These are phyloP conservation scores for Pseudogymnoascus sp. DNA, from an alignment of 2,329 filamentous ascomycete species.

Conservation along the genomic window DNA sequence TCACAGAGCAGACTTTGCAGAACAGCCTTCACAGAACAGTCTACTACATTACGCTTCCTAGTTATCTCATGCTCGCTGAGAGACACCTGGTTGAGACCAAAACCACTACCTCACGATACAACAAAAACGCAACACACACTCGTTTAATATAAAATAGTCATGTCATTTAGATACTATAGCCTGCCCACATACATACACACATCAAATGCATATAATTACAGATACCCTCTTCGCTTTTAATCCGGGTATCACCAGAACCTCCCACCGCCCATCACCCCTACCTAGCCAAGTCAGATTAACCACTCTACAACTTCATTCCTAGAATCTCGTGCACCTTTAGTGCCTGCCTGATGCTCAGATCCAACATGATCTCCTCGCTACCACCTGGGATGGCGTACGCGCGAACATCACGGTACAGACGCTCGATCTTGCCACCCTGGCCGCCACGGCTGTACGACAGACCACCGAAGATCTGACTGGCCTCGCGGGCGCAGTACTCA, in stretches of 20 bases:
- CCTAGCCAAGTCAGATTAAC: background rate
- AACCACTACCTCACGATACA: background rate
- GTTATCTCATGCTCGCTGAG: background rate
- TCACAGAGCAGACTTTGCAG: background rate
- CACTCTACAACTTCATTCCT: slow-evolving; percentile 79
- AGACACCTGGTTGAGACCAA: background rate
- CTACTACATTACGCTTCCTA: background rate
- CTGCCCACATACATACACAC: background rate
- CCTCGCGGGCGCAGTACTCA: slow-evolving; percentile 95
- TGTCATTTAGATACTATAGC: slow-evolving; percentile 3
- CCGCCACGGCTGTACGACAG: slow-evolving; percentile 86
- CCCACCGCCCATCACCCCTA: background rate
- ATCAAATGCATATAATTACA: slow-evolving; percentile 4
- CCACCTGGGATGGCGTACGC: slow-evolving; percentile 96
- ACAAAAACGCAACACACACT: background rate
- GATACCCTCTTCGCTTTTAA: slow-evolving; percentile 2
- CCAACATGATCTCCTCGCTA: slow-evolving; percentile 97
- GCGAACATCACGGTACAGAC: slow-evolving; percentile 87
- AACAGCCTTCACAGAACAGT: background rate
- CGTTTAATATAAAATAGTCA: background rate
- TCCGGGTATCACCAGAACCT: background rate
- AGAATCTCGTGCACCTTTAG: slow-evolving; percentile 80
- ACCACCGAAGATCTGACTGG: slow-evolving; percentile 94
- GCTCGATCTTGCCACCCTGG: slow-evolving; percentile 90
- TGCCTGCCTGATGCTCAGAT: slow-evolving; percentile 87